These are phyloP conservation scores for Dactylellina parvicollis DNA, from an alignment of 2,329 filamentous ascomycete species.

Conservation along the genomic window DNA sequence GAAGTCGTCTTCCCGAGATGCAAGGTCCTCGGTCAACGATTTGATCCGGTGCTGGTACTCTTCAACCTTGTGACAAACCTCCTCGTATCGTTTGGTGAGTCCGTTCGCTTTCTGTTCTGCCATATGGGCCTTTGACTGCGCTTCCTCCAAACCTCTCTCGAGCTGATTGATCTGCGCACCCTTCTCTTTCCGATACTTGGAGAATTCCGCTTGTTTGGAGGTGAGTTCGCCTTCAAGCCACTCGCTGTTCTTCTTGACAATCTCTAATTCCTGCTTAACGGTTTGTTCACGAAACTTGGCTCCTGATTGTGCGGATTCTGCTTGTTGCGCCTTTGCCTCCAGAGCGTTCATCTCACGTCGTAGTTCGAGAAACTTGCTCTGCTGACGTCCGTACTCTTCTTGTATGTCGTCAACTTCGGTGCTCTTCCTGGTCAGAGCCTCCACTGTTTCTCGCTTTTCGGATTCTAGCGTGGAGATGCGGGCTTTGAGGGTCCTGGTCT, in stretches of 20 bases:
- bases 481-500: constrained; percentile 78
- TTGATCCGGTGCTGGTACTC: constrained; percentile 84
- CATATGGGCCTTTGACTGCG: constrained; percentile 73
- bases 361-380: constrained; percentile 85
- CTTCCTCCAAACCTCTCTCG: constrained; percentile 87
- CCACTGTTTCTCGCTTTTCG: constrained; percentile 88
- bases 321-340: constrained; percentile 83
- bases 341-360: constrained; percentile 82
- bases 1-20: constrained; percentile 84
- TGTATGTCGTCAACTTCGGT: constrained; percentile 84
- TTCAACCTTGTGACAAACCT: constrained; percentile 85
- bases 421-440: constrained; percentile 88
- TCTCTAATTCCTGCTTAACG: constrained; percentile 86
- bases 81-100: constrained; percentile 80
- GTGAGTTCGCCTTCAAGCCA: constrained; percentile 93
- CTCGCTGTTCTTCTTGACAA: constrained; percentile 88
- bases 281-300: constrained; percentile 91
- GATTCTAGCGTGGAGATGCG: constrained; percentile 88
- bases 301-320: constrained; percentile 80
- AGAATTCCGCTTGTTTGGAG: constrained; percentile 84
- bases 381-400: constrained; percentile 85
- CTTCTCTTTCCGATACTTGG: constrained; percentile 95
- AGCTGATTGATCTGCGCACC: constrained; percentile 86
- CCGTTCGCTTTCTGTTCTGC: constrained; percentile 64
- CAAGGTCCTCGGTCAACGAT: constrained; percentile 82